Percentiles rank a stretch among this genome's conserved stretches.
These are phyloP conservation scores for Myxozyma neglecta DNA, from an alignment of 805 yeast species.

Conservation along the genomic window DNA sequence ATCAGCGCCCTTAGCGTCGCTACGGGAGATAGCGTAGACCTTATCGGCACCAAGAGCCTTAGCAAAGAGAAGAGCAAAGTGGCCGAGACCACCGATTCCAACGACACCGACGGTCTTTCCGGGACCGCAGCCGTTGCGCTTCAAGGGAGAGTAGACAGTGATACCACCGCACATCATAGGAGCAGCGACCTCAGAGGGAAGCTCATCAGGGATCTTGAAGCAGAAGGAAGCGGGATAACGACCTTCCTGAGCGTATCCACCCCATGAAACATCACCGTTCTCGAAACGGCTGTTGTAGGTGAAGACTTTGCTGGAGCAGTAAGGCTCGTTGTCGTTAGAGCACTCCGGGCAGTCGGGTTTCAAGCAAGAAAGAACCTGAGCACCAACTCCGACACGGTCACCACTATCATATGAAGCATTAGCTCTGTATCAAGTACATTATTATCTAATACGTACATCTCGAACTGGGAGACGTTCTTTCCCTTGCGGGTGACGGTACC, in stretches of 20 bases:
- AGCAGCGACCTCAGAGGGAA: slow-evolving; percentile 58
- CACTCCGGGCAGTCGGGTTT: slow-evolving; percentile 56
- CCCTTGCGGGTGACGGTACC: slow-evolving; percentile 50
- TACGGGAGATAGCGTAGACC: slow-evolving; percentile 58
- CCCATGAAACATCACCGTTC: slow-evolving; percentile 38
- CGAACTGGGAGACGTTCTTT: slow-evolving; percentile 49
- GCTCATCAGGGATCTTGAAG: slow-evolving; percentile 59
- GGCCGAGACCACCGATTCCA: slow-evolving; percentile 70
- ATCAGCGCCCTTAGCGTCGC: slow-evolving; percentile 51
- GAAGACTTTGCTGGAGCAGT: slow-evolving; percentile 51
- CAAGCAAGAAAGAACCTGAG: slow-evolving; percentile 61
- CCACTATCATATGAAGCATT: slow-evolving; percentile 43
- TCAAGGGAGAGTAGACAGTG: slow-evolving; percentile 68
- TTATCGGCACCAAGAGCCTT: slow-evolving; percentile 60
- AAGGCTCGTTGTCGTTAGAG: slow-evolving; percentile 53
- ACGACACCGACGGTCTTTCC: slow-evolving; percentile 58
- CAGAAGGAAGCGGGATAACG: slow-evolving; percentile 60
- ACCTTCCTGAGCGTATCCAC: slow-evolving; percentile 69
- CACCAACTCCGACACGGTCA: slow-evolving; percentile 80
- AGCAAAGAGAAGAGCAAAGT: slow-evolving; percentile 60
- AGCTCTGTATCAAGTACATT: neutral
- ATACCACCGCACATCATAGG: slow-evolving; percentile 79
- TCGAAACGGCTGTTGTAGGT: slow-evolving; percentile 48
- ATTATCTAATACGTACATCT: slow-evolving; percentile 37
- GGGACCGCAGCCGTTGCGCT: slow-evolving; percentile 48